phyloP scores from a whole-genome alignment of 495 filamentous ascomycete genomes.

The Lasiosphaeris hirsuta region DNA sequence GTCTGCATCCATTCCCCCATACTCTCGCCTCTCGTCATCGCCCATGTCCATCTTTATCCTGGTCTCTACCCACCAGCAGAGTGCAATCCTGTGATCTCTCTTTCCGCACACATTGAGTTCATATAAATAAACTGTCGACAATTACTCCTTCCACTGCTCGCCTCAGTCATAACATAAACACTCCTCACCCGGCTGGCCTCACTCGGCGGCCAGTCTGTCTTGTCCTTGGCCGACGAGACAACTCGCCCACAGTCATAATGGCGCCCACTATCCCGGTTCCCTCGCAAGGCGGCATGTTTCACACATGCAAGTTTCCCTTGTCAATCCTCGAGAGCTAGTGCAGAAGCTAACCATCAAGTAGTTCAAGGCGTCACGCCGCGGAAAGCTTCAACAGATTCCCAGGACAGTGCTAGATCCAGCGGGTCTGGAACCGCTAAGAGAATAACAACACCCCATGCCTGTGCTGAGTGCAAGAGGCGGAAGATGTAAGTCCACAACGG shows the following conservation, averaged over 20 bases:
- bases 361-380: conserved; percentile 49
- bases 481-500: conserved; percentile 45
- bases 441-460: conserved; percentile 57
- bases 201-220: not conserved
- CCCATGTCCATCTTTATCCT: conserved; percentile 25
- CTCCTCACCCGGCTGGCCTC: conserved; percentile 8
- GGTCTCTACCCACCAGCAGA: conserved; percentile 10
- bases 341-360: conserved; percentile 12
- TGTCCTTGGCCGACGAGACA: conserved; percentile 1
- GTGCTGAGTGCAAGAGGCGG: conserved; percentile 57
- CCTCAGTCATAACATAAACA: not conserved
- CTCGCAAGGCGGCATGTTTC: conserved; percentile 52
- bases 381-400: conserved; percentile 45
- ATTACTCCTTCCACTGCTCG: not conserved
- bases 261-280: conserved; percentile 47
- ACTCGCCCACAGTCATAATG: conserved; percentile 32
- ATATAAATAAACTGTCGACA: conserved; percentile 12
- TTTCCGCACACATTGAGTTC: not conserved
- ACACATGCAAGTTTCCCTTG: conserved; percentile 40
- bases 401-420: conserved; percentile 42
- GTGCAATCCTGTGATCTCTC: conserved; percentile 12
- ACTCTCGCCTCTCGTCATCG: conserved; percentile 29
- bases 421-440: conserved; percentile 40
- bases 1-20: conserved; percentile 29
- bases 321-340: not conserved